Percentiles rank a stretch among this genome's conserved stretches.
These are phyloP conservation scores for Lophiostoma macrostomum DNA, from an alignment of 495 filamentous ascomycete genomes.

Conservation along the genomic window DNA sequence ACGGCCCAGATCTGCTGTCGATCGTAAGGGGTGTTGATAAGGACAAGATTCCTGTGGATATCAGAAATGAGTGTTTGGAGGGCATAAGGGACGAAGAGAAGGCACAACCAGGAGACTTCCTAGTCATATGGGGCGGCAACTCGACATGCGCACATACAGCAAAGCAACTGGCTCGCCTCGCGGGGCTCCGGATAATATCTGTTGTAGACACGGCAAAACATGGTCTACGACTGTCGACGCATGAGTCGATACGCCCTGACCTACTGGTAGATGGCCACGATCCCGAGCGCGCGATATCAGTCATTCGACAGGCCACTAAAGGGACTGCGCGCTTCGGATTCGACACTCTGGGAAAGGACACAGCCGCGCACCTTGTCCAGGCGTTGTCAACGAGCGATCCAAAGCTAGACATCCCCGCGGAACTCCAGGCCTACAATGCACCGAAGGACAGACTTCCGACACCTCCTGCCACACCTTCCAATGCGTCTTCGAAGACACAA, in stretches of 20 bases:
- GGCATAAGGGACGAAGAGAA: constrained; percentile 46
- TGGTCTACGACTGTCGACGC: constrained; percentile 49
- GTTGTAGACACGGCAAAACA: constrained; percentile 61
- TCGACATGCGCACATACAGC: constrained; percentile 60
- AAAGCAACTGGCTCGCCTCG: constrained; percentile 59
- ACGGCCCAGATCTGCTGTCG: constrained; percentile 53
- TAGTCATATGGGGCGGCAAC: constrained; percentile 66
- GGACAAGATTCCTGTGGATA: constrained; percentile 39
- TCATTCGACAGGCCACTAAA: constrained; percentile 54
- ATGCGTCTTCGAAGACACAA: constrained; percentile 1
- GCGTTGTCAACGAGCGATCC: constrained; percentile 40
- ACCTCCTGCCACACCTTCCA: constrained; percentile 3
- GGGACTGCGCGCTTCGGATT: constrained; percentile 59
- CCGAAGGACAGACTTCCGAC: constrained; percentile 6
- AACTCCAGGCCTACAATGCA: constrained; percentile 23
- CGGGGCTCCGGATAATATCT: constrained; percentile 55
- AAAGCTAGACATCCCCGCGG: background rate
- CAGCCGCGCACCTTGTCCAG: constrained; percentile 50
- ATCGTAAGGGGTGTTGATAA: constrained; percentile 39
- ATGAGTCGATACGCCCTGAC: constrained; percentile 44
- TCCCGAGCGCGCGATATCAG: constrained; percentile 55
- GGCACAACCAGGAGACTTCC: constrained; percentile 53
- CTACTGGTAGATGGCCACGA: constrained; percentile 62
- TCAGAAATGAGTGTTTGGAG: constrained; percentile 38
- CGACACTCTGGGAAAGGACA: constrained; percentile 60